These are phyloP conservation scores for Aspergillus diversus DNA, from an alignment of 495 filamentous ascomycete genomes.

Conservation along the genomic window DNA sequence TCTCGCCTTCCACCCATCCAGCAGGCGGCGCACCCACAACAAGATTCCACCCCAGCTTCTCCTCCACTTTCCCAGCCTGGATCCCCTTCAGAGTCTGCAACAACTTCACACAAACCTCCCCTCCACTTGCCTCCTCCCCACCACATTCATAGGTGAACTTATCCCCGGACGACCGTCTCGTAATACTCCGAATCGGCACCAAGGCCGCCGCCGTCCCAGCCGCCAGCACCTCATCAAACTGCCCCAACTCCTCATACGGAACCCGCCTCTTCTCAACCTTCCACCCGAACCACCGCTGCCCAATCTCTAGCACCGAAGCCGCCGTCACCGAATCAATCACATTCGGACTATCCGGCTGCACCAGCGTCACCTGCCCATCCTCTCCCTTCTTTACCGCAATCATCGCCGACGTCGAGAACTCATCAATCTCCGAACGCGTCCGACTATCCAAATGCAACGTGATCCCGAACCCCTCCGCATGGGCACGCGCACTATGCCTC, in stretches of 20 bases:
- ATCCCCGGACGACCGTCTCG: constrained; percentile 65
- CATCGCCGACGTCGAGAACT: constrained; percentile 89
- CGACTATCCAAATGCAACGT: constrained; percentile 86
- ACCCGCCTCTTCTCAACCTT: constrained; percentile 68
- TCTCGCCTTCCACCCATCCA: constrained; percentile 33
- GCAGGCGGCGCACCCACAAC: constrained; percentile 39
- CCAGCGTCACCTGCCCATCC: constrained; percentile 65
- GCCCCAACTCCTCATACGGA: constrained; percentile 74
- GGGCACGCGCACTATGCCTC: constrained; percentile 75
- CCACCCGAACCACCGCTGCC: constrained; percentile 63
- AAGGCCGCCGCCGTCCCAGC: constrained; percentile 91
- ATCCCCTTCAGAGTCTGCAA: constrained; percentile 80
- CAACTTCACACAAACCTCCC: constrained; percentile 68
- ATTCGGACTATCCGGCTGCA: constrained; percentile 77
- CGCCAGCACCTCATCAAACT: constrained; percentile 85
- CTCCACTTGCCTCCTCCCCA: constrained; percentile 68
- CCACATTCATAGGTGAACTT: constrained; percentile 68
- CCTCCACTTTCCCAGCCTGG: constrained; percentile 76
- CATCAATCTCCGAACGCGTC: constrained; percentile 78
- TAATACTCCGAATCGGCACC: constrained; percentile 88
- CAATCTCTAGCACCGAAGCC: constrained; percentile 71
- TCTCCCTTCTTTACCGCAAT: constrained; percentile 66
- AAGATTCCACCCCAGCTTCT: constrained; percentile 72
- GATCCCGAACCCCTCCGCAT: constrained; percentile 75
- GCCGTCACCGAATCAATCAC: constrained; percentile 85